phyloP scores from a whole-genome alignment of 345 rosid genomes.

The Lumnitzera racemosa region DNA sequence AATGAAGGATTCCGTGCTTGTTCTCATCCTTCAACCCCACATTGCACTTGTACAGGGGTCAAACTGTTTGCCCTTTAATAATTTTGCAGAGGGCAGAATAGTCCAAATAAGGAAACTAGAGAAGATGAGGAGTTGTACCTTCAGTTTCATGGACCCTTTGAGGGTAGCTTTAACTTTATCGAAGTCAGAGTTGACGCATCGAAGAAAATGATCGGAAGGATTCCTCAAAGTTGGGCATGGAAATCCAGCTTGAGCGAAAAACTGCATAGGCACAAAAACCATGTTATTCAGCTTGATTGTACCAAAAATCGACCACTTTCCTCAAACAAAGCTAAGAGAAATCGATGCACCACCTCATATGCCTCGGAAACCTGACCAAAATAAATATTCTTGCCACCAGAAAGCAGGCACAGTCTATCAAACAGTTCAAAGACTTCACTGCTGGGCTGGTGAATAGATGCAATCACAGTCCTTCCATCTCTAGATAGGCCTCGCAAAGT shows the following conservation, averaged over 20 bases:
- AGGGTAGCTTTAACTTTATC: slow-evolving; percentile 92
- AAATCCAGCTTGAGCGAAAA: slow-evolving; percentile 93
- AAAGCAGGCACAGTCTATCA: slow-evolving; percentile 77
- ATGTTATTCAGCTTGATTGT: too few species aligned
- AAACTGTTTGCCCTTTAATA: too few species aligned
- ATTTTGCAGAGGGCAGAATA: too few species aligned
- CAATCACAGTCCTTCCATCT: slow-evolving; percentile 92
- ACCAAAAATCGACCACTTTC: not conserved
- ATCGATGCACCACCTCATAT: slow-evolving; percentile 50
- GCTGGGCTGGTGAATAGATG: slow-evolving; percentile 93
- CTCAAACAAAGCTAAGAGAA: not conserved
- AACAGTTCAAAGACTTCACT: slow-evolving; percentile 94
- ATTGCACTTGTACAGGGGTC: too few species aligned
- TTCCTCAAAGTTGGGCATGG: slow-evolving; percentile 95
- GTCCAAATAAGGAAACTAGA: not conserved
- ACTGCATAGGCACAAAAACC: slow-evolving; percentile 27
- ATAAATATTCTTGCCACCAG: slow-evolving; percentile 88
- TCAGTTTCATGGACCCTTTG: slow-evolving; percentile 84
- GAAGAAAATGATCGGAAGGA: slow-evolving; percentile 92
- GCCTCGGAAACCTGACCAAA: slow-evolving; percentile 83
- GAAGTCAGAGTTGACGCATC: slow-evolving; percentile 89
- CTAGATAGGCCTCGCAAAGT: slow-evolving; percentile 74
- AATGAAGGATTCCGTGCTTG: too few species aligned
- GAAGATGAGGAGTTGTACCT: slow-evolving; percentile 28
- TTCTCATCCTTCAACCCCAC: too few species aligned